A percentile compares a stretch with the other conserved stretches of the same genome.
These are phyloP conservation scores for Haematococcus lacustris DNA, from an alignment of 139 green algal genomes.

Conservation along the genomic window DNA sequence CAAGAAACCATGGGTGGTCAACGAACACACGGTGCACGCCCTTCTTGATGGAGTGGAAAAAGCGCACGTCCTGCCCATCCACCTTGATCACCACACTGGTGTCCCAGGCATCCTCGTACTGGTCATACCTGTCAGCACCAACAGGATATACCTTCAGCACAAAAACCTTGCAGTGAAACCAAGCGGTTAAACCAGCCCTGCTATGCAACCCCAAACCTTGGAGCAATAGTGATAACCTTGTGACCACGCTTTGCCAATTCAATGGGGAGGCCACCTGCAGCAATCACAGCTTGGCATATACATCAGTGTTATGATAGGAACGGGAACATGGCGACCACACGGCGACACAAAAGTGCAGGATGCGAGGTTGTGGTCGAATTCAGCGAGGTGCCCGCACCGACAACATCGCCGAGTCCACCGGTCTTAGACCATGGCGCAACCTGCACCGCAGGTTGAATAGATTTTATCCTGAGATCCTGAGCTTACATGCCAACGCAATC, in stretches of 20 bases:
- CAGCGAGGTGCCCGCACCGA: conserved; percentile 4
- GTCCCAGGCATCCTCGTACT: conserved; percentile 96
- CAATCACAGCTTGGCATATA: conserved; percentile 15
- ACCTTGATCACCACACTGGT: conserved; percentile 72
- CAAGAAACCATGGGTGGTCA: conserved; percentile 90
- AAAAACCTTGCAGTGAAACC: no score
- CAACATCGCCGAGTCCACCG: conserved; percentile 38
- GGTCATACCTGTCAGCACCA: conserved; percentile 78
- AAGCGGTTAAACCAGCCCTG: no score
- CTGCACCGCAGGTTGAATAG: neutral
- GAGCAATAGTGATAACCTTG: conserved; percentile 90
- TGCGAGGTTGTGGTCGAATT: neutral
- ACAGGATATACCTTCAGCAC: no score
- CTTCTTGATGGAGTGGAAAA: conserved; percentile 94
- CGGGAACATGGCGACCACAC: neutral
- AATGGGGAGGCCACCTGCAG: conserved; percentile 61
- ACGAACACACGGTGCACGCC: conserved; percentile 96
- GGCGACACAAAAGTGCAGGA: neutral
- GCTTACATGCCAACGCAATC: neutral
- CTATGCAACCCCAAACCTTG: no score
- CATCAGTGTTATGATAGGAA: neutral
- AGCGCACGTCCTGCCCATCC: conserved; percentile 84
- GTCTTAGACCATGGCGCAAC: conserved; percentile 58
- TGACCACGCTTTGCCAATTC: conserved; percentile 86
- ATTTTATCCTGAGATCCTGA: neutral